These are phyloP conservation scores for Colletotrichum neosansevieriae DNA, from an alignment of 2,329 filamentous ascomycete species.

Conservation along the genomic window DNA sequence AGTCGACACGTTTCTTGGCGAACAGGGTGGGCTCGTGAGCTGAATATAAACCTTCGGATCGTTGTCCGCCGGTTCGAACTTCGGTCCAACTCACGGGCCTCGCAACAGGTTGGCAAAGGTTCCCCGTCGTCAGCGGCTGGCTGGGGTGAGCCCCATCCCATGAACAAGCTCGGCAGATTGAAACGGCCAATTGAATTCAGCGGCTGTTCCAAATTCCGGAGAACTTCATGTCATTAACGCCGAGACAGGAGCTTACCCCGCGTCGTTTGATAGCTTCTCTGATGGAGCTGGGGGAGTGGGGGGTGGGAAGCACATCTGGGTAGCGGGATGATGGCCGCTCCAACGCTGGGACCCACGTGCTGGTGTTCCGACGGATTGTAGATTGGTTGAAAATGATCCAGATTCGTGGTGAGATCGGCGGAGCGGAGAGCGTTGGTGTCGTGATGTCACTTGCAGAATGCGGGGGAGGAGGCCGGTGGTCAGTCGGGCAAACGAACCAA, in stretches of 20 bases:
- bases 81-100: background rate
- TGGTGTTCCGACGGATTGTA: no score
- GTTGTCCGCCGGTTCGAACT: constrained; percentile 13
- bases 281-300: background rate
- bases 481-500: background rate
- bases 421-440: constrained; percentile 5
- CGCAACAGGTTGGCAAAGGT: constrained; percentile 14
- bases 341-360: constrained; percentile 15
- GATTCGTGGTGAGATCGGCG: constrained; percentile 8
- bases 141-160: constrained; percentile 12
- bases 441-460: constrained; percentile 34
- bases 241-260: constrained; percentile 26
- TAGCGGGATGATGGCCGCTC: constrained; percentile 23
- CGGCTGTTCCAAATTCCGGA: background rate
- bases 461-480: constrained; percentile 25
- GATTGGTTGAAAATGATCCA: no score
- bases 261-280: constrained; percentile 7
- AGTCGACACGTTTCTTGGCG: background rate
- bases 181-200: constrained; percentile 18
- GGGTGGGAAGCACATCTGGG: no score
- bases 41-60: constrained; percentile 28
- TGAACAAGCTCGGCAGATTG: constrained; percentile 8
- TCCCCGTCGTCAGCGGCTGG: constrained; percentile 22
- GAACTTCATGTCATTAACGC: background rate
- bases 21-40: background rate